Evolutionary conservation across 768 basidiomycete species (phyloP), one percentile per base, ranked within the genome.

Genomic region (Leucocoprinus birnbaumii): DNA sequence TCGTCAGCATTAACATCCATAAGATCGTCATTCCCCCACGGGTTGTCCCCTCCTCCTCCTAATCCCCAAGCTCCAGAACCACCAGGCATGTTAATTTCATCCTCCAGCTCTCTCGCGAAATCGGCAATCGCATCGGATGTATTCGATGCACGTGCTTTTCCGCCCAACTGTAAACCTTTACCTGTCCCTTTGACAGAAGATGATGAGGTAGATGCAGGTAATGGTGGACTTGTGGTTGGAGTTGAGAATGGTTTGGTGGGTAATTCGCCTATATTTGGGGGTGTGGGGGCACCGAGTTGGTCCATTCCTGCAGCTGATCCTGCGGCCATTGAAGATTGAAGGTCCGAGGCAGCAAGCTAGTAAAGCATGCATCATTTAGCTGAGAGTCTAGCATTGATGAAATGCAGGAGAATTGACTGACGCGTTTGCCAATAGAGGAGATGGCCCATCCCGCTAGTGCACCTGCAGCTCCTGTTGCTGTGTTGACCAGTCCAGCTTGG

Each of bases 401-500:
- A 31, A 11, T 31, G 31, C 5, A 5, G 31, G 5, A 11, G 11
- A 11, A 11, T 31, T 11, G 11, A 52, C 72, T 26, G 51, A 89
- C 90, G 77, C 89, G 90, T 72, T 85, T 94, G 24, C 89, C 86
- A 0, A 98, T 63, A 0, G 90, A 94, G 3, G 93, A 89, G 41
- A 98, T 92, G 1, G 96, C 96, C 96, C 96, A 98, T 5, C 94
- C 93, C 13, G 96, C 95, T 2, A 99, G 73, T 16, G 87, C 89
- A 7, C 91, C 88, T 16, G 95, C 96, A 2, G 94, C 95, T 0
- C 94, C 94, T 0, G 94, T 86, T 0, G 96, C 94, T 3, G 86
- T 86, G 61, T 86, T 93, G 14, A 91, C 91, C 2, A 97, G 71
- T 10, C 78, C 82, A 61, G 75, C 65, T 71, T 74, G 73, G 56